Conservation (phyloP, 2,329 filamentous ascomycete species). For the Reticulascus tulasneorum region DNA sequence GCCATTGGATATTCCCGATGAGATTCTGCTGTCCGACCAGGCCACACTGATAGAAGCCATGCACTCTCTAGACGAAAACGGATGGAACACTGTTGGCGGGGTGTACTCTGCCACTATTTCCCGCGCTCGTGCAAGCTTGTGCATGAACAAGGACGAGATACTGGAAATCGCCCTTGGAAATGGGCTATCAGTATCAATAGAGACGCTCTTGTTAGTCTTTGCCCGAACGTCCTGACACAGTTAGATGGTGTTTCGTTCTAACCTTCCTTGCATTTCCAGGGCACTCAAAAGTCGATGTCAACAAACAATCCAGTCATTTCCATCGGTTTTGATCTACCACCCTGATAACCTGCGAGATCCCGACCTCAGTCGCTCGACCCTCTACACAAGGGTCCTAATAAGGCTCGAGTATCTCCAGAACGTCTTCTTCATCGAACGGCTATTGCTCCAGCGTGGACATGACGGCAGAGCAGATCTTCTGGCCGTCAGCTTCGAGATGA, state of each 20-base stretch:
- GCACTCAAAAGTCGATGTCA: too few relatives aligned
- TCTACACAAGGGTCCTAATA: constrained; percentile 43
- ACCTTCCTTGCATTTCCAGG: too few relatives aligned
- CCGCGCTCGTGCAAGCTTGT: constrained; percentile 19
- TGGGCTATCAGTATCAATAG: constrained; percentile 28
- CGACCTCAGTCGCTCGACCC: constrained; percentile 18
- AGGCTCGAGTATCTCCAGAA: constrained; percentile 51
- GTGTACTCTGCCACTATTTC: constrained; percentile 26
- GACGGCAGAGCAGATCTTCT: constrained; percentile 35
- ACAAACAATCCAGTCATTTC: too few relatives aligned
- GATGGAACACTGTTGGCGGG: constrained; percentile 31
- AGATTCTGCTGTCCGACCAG: constrained; percentile 27
- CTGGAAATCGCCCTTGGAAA: constrained; percentile 23
- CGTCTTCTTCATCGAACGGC: constrained; percentile 54
- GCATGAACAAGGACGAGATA: constrained; percentile 21
- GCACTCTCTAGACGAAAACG: constrained; percentile 26
- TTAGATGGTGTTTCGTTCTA: too few relatives aligned
- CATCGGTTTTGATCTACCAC: too few relatives aligned
- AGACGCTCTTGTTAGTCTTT: constrained; percentile 31
- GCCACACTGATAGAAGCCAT: constrained; percentile 20
- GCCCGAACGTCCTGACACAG: too few relatives aligned
- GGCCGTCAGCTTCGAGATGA: constrained; percentile 42
- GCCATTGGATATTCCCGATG: constrained; percentile 34
- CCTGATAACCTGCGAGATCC: constrained; percentile 32
- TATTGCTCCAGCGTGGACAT: constrained; percentile 43